Percentiles rank a stretch among this genome's conserved stretches.
Evolutionary conservation across 441 rosid species (phyloP).

Genomic region (Breynia disticha): DNA sequence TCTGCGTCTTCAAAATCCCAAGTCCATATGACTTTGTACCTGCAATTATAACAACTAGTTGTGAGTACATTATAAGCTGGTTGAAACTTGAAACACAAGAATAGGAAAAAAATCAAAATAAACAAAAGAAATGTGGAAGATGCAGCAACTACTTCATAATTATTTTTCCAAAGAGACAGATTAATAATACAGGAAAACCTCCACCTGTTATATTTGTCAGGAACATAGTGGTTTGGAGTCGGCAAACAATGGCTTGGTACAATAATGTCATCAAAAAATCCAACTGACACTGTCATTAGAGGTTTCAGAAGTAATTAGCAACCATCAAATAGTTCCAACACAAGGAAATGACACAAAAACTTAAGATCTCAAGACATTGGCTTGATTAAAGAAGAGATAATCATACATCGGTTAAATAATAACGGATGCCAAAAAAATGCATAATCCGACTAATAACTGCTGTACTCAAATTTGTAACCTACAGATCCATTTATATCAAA

Average conservation of each 20-base stretch:
- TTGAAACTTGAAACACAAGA: background rate
- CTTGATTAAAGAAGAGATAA: background rate
- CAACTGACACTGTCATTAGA: constrained; percentile 68
- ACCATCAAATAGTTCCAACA: background rate
- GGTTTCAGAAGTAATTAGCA: constrained; percentile 9
- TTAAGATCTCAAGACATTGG: background rate
- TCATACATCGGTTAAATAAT: no score
- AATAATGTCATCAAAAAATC: constrained; percentile 84
- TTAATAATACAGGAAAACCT: constrained; percentile 1
- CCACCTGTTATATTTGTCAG: constrained; percentile 50
- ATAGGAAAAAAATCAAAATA: background rate
- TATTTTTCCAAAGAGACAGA: constrained; percentile 1
- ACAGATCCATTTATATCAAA: background rate
- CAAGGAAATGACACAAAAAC: background rate
- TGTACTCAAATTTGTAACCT: background rate
- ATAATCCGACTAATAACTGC: background rate
- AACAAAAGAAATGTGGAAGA: constrained; percentile 1
- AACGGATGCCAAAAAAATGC: no score
- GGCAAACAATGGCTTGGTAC: constrained; percentile 57
- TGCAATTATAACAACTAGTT: constrained; percentile 20
- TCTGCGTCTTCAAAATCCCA: constrained; percentile 33
- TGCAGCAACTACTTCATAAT: background rate
- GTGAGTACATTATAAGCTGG: background rate
- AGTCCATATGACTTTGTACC: constrained; percentile 61
- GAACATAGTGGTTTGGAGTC: constrained; percentile 35